Evolutionary conservation across 2,329 filamentous ascomycete species (phyloP), one percentile per base, ranked within the genome.

Genomic region (Fusarium circinatum): DNA sequence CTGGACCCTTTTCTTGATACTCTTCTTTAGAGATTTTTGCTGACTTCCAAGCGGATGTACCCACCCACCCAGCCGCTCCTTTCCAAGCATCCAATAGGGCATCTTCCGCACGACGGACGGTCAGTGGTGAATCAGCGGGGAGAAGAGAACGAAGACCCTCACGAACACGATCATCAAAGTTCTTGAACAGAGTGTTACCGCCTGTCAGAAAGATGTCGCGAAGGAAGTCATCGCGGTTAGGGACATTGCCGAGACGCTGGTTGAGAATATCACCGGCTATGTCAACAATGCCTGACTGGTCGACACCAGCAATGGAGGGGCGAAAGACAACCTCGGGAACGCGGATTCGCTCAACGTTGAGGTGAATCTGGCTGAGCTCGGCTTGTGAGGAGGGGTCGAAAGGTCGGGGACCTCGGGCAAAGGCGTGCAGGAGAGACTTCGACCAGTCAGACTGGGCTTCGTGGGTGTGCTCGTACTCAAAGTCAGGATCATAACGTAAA

Each of bases 391-490:
- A 91, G 0, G 91, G 85, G 75, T 98, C 93, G 75, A 95, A 97
- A 2, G 96, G 94, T 76, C 94, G 93, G 0, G 95, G 94, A 0
- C 96, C 96, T 61, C 95, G 93, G 42, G 94, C 85, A 83, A 98
- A 99, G 13, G 95, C 94, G 83, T 99, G 96, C 24, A 98, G 85
- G 55, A 98, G 87, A 52, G 91, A 94, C 82, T 96, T 97, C 20
- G 93, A 97, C 96, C 96, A 99, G 85, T 98, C 96, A 34, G 92
- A 92, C 82, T 98, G 94, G 2, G 96, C 95, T 75, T 96, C 96
- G 62, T 95, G 90, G 0, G 96, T 98, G 81, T 97, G 92, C 74
- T 98, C 92, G 82, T 98, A 96, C 5, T 93, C 95, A 80, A 99
- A 99, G 51, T 91, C 87, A 1, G 94, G 92, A 79, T 99, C 96